These are phyloP conservation scores for Silene coronaria DNA, from an alignment of 179 eudicot genomes.

Conservation along the genomic window DNA sequence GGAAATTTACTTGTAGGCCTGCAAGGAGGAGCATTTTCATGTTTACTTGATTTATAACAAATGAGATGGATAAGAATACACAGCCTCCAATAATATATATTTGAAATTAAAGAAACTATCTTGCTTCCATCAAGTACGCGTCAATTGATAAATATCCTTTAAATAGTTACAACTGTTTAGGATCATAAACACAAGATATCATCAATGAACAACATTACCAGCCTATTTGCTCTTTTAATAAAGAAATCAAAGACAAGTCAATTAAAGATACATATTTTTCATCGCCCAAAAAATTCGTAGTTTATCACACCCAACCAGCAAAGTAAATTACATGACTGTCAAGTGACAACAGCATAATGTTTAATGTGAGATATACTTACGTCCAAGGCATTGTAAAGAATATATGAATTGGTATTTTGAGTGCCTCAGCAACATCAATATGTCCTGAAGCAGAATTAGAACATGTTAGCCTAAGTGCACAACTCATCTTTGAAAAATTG, in stretches of 20 bases:
- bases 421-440: slow-evolving; percentile 84
- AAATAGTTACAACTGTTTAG: neutral
- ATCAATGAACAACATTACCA: neutral
- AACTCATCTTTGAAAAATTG: neutral
- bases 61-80: neutral
- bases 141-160: neutral
- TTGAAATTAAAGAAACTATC: neutral
- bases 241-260: neutral
- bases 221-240: neutral
- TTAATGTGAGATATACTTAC: slow-evolving; percentile 41
- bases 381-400: slow-evolving; percentile 99
- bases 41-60: neutral
- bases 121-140: neutral
- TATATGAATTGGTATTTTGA: slow-evolving; percentile 72
- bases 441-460: slow-evolving; percentile 53
- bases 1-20: slow-evolving; percentile 90
- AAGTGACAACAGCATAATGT: neutral
- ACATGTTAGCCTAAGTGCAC: slow-evolving; percentile 15
- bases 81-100: neutral
- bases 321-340: neutral
- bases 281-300: neutral
- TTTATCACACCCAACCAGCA: slow-evolving; percentile 1
- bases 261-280: neutral
- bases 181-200: neutral
- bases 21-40: slow-evolving; percentile 20